Evolutionary conservation across 306 rosid genomes (phyloP), one percentile per base, ranked within the genome.

Genomic region (Gleditsia sinensis): DNA sequence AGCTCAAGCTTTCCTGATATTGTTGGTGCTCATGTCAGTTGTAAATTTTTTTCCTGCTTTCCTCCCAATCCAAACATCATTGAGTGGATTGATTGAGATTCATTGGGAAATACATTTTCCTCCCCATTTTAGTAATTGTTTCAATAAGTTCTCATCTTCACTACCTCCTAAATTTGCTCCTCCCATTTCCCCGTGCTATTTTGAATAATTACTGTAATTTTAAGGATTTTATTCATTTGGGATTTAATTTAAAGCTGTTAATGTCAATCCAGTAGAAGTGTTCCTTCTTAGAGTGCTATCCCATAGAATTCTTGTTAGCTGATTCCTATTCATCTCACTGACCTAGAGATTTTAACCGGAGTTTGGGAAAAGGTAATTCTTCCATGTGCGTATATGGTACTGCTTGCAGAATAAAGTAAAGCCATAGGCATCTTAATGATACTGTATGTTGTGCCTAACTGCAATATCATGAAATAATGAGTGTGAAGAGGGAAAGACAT

Each of bases 1-100:
- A 75, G 78, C 74, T 65, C 49, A 63, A 69, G 65, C 82, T 34
- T 39, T 67, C 63, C 21, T 57, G 66, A 34, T 13, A 63, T 42
- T 46, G 45, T 50, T 30, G 37, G n/a, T 65, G 19, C 23, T 10
- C 7, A 17, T 71, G 42, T 43, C 53, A 54, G 20, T 6, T 43
- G 9, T 23, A 36, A n/a, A 70, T 5, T 55, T 20, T 7, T 19
- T 46, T 1, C 43, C 39, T 6, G 16, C 36, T 61, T 36, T 19
- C 5, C 28, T 55, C 8, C 17, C 42, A 23, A 36, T 36, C 23
- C 37, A 12, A 69, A 23, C 54, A n/a, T n/a, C n/a, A n/a, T n/a
- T n/a, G n/a, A 14, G 12, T 37, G 36, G 30, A 56, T 57, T 3
- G 19, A 17, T 28, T 56, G 32, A 56, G 56, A 55, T 72, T 42